A percentile compares a stretch with the other conserved stretches of the same genome.
Conservation (phyloP, 2,329 filamentous ascomycete species). For the Tolypocladium tundrense region DNA sequence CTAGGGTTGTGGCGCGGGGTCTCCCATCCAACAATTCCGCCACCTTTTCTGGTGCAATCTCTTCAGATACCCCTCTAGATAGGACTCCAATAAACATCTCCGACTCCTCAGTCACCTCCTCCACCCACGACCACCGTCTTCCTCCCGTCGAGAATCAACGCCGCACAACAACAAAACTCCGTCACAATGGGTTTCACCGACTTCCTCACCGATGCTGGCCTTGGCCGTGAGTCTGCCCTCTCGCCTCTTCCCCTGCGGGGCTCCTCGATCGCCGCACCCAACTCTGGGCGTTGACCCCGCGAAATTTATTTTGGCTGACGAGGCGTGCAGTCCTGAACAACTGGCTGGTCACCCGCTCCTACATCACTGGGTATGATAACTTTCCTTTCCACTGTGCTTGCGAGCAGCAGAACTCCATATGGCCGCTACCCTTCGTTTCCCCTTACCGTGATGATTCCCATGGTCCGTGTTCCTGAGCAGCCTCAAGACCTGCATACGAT, state of each 20-base stretch:
- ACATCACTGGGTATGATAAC: constrained; percentile 64
- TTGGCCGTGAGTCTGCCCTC: constrained; percentile 19
- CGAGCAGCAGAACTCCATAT: background rate
- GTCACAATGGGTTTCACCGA: constrained; percentile 56
- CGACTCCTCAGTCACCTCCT: background rate
- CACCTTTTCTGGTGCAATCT: background rate
- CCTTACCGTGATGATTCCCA: background rate
- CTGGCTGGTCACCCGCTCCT: constrained; percentile 63
- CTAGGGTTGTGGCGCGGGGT: constrained; percentile 3
- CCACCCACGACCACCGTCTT: background rate
- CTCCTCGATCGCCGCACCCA: background rate
- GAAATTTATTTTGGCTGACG: background rate
- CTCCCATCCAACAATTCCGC: background rate
- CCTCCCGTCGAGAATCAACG: background rate
- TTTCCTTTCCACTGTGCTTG: background rate
- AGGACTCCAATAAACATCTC: background rate
- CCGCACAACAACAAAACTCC: constrained; percentile 5
- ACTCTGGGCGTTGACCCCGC: background rate
- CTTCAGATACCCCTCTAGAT: constrained; percentile 2
- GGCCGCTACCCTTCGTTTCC: background rate
- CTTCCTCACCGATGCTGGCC: constrained; percentile 51
- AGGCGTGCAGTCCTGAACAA: constrained; percentile 47
- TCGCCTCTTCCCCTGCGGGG: too few relatives aligned
- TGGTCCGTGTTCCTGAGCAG: background rate
- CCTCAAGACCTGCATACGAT: background rate